Percentiles rank a stretch among this genome's conserved stretches.
Conservation (phyloP, 495 filamentous ascomycete species). For the Cudoniella acicularis region DNA sequence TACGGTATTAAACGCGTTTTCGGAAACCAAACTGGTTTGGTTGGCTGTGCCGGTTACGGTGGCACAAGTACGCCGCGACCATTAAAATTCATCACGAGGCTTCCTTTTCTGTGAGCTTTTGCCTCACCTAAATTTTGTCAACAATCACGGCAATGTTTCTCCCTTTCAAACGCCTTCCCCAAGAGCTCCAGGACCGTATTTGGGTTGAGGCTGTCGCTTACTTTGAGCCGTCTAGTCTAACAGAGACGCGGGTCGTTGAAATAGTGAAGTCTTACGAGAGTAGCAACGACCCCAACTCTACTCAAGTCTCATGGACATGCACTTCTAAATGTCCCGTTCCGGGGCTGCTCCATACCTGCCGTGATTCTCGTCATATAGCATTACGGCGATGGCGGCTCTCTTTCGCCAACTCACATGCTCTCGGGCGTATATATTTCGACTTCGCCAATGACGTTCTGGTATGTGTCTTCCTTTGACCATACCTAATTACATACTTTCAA, state of each 20-base stretch:
- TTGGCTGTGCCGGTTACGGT: too few species aligned
- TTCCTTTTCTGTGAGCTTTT: too few species aligned
- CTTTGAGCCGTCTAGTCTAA: neutral
- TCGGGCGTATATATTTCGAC: neutral
- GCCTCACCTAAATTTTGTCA: too few species aligned
- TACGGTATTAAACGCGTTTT: too few species aligned
- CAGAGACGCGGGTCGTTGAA: neutral
- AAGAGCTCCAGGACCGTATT: neutral
- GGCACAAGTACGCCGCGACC: too few species aligned
- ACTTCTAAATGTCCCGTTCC: neutral
- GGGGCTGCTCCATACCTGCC: neutral
- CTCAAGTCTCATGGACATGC: neutral
- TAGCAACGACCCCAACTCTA: neutral
- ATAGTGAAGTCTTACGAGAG: too few species aligned
- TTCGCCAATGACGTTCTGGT: neutral
- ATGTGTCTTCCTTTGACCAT: neutral
- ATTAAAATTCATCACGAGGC: too few species aligned
- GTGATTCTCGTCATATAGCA: neutral
- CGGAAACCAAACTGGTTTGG: too few species aligned
- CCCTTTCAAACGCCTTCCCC: neutral
- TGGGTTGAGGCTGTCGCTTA: neutral
- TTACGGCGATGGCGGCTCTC: neutral
- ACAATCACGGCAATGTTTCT: neutral
- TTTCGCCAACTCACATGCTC: too few species aligned
- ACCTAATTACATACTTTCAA: neutral